Evolutionary conservation across 176 grass and related monocot genomes (phyloP), one percentile per base, ranked within the genome.

Genomic region (Oryza coarctata): DNA sequence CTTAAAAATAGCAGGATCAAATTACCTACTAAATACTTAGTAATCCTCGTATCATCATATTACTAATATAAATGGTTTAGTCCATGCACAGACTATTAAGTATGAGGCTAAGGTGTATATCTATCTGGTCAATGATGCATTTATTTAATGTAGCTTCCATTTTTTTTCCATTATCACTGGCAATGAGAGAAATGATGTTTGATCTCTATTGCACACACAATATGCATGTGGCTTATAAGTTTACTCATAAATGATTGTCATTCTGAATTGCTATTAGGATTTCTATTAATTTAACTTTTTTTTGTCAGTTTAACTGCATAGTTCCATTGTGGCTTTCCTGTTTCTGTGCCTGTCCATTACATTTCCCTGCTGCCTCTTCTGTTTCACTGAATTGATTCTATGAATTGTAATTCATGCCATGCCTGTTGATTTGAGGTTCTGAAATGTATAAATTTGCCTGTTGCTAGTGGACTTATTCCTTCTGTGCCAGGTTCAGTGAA

Each of bases 401-500:
- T 82, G 45, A 58, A 78, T 65, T 20, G 18, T 18, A 64, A 17
- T 84, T 62, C 76, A 72, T 77, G 45, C 68, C 31, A 26, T 65
- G n/a, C 55, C 15, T 82, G 27, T 44, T 22, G 41, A 75, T 35
- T 77, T 58, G 14, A 25, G 30, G 26, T 64, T 79, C 32, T 20
- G 65, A 18, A 3, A 80, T 74, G 31, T 74, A 60, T 22, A 39
- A 79, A 41, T 10, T 30, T 70, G 34, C 33, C n/a, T 90, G 69
- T 93, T 70, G 63, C 47, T 65, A 12, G 36, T 44, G 40, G 34
- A 63, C 71, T 82, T 28, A 73, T 11, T 43, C 80, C 70, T 73
- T 17, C 43, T 72, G 68, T 87, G 34, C 69, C 75, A 98, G 95
- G 82, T 98, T 94, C 90, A 94, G 78, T 77, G 95, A 94, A 82